A percentile compares a stretch with the other conserved stretches of the same genome.
Conservation (phyloP, 192 early-diverging fungal genomes). For the Coemansia sp. region DNA sequence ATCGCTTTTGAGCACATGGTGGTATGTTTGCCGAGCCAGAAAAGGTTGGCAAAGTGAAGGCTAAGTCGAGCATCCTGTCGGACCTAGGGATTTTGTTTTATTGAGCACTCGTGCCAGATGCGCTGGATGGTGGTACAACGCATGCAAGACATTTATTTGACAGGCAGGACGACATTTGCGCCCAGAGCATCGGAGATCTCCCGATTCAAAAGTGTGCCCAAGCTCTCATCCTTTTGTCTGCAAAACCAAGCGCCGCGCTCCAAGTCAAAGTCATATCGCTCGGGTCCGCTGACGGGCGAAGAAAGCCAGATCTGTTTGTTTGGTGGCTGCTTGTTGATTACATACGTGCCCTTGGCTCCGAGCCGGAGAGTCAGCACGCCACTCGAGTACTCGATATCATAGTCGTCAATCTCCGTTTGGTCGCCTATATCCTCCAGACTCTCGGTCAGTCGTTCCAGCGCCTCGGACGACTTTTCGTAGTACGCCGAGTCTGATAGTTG, state of each 20-base stretch:
- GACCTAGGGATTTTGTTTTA: too few species aligned
- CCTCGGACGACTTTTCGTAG: conserved; percentile 56
- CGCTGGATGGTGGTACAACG: too few species aligned
- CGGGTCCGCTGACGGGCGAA: conserved; percentile 84
- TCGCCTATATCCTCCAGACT: conserved; percentile 78
- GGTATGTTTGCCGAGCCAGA: too few species aligned
- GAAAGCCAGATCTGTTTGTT: conserved; percentile 98
- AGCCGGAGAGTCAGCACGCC: conserved; percentile 88
- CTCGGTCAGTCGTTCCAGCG: conserved; percentile 67
- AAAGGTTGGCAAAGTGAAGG: too few species aligned
- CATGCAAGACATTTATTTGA: too few species aligned
- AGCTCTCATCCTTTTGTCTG: conserved; percentile 62
- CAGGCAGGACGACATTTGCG: conserved; percentile 45
- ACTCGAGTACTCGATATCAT: conserved; percentile 76
- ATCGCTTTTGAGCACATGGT: too few species aligned
- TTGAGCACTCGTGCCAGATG: too few species aligned
- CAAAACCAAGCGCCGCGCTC: conserved; percentile 71
- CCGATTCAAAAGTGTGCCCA: conserved; percentile 64
- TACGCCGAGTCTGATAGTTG: conserved; percentile 58
- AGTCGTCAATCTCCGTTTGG: conserved; percentile 60
- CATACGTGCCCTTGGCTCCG: conserved; percentile 80
- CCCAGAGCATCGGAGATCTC: conserved; percentile 63
- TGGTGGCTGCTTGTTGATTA: conserved; percentile 97
- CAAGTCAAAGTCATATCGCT: conserved; percentile 75
- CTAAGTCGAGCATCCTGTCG: too few species aligned